Conservation (phyloP, 257 asterid genomes). For the Penstemon eatonii region DNA sequence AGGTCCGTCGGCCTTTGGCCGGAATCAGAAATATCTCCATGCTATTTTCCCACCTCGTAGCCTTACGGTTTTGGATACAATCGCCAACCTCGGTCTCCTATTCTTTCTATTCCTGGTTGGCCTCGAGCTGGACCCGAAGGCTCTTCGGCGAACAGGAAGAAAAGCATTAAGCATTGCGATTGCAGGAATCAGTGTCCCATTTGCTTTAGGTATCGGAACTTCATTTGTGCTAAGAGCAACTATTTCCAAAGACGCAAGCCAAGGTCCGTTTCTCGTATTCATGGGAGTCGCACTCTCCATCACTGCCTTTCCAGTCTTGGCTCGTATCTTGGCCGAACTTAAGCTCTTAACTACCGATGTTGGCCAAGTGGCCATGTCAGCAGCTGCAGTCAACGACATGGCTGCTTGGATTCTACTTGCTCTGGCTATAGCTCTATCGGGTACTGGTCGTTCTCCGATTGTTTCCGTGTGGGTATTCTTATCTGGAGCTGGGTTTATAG, state of each 20-base stretch:
- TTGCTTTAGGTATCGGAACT: constrained; percentile 52
- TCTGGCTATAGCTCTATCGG: constrained; percentile 57
- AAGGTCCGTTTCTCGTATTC: constrained; percentile 53
- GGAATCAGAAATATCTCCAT: constrained; percentile 38
- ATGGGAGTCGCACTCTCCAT: constrained; percentile 67
- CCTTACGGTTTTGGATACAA: constrained; percentile 54
- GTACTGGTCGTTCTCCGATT: constrained; percentile 44
- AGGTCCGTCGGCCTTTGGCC: constrained; percentile 61
- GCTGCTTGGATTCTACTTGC: constrained; percentile 67
- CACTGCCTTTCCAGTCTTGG: constrained; percentile 49
- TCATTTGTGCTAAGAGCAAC: constrained; percentile 49
- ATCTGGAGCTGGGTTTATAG: constrained; percentile 43
- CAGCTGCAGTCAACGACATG: constrained; percentile 63
- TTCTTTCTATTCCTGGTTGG: constrained; percentile 57
- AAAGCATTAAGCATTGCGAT: constrained; percentile 47
- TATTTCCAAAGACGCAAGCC: constrained; percentile 35
- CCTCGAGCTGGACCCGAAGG: constrained; percentile 45
- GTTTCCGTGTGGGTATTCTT: constrained; percentile 52
- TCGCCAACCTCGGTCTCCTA: constrained; percentile 56
- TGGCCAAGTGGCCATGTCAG: constrained; percentile 63
- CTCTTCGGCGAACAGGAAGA: constrained; percentile 52
- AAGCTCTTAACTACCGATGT: constrained; percentile 61
- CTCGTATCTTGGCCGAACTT: constrained; percentile 60
- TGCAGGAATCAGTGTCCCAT: constrained; percentile 55
- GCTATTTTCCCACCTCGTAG: constrained; percentile 44